phyloP scores from a whole-genome alignment of 805 yeast species.

The Maudiozyma pseudohumilis region DNA sequence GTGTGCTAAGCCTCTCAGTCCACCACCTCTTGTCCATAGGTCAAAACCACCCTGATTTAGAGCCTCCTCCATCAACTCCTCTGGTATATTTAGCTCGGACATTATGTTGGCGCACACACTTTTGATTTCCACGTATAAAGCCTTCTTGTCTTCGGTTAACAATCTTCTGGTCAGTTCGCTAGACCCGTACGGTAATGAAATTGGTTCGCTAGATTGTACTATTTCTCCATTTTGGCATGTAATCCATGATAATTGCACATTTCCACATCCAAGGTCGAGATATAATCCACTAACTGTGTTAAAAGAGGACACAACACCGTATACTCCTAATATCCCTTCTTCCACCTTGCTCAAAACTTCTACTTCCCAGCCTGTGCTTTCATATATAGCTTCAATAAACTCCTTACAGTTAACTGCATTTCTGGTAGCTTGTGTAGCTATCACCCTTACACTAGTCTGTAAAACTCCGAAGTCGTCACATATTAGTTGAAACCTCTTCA shows the following conservation, averaged over 20 bases:
- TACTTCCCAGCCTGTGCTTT: conserved; percentile 60
- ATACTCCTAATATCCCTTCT: conserved; percentile 59
- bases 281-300: conserved; percentile 56
- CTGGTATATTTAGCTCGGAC: conserved; percentile 43
- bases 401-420: conserved; percentile 56
- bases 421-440: conserved; percentile 68
- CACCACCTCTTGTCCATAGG: conserved; percentile 65
- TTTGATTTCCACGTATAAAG: conserved; percentile 44
- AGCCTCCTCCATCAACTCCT: conserved; percentile 41
- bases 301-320: conserved; percentile 67
- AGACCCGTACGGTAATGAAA: conserved; percentile 65
- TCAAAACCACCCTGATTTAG: conserved; percentile 49
- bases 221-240: conserved; percentile 46
- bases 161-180: conserved; percentile 53
- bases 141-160: conserved; percentile 39
- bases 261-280: conserved; percentile 68
- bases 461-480: conserved; percentile 70
- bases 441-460: conserved; percentile 48
- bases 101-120: conserved; percentile 39
- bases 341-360: conserved; percentile 48
- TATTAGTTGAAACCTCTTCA: conserved; percentile 57
- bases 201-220: conserved; percentile 45
- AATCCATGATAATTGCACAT: conserved; percentile 63
- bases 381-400: conserved; percentile 44
- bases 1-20: conserved; percentile 61